Percentiles rank a stretch among this genome's conserved stretches.
Conservation (phyloP, 2,329 filamentous ascomycete species). For the Apiospora koreana region DNA sequence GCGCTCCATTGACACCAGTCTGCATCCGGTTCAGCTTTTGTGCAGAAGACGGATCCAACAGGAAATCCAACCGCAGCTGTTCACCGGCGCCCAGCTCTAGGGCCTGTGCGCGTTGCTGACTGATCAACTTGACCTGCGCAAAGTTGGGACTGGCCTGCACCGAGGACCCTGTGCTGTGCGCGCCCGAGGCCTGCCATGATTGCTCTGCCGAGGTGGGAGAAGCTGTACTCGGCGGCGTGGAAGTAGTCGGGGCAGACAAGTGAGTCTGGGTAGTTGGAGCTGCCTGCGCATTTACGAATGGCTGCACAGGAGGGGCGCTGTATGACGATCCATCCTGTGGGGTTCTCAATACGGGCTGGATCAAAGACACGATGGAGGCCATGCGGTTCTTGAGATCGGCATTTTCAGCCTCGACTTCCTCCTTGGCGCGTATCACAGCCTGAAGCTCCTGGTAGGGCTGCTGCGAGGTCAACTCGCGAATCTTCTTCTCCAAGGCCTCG, state of each 20-base stretch:
- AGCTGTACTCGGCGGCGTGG: constrained; percentile 40
- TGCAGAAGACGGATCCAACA: constrained; percentile 57
- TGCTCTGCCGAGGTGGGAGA: constrained; percentile 37
- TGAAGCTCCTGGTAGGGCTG: constrained; percentile 85
- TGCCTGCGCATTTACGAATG: not conserved
- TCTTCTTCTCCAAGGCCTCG: constrained; percentile 70
- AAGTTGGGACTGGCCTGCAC: constrained; percentile 27
- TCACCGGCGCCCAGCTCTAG: constrained; percentile 62
- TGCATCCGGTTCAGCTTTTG: constrained; percentile 55
- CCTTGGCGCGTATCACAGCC: constrained; percentile 72
- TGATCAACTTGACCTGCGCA: constrained; percentile 35
- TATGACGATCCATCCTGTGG: constrained; percentile 27
- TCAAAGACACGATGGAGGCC: constrained; percentile 62
- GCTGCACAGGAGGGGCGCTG: not conserved
- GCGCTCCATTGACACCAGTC: constrained; percentile 49
- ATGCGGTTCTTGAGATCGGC: constrained; percentile 72
- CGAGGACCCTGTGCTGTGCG: constrained; percentile 17
- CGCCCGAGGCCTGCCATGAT: constrained; percentile 30
- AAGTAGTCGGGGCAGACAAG: constrained; percentile 31
- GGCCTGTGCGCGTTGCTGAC: constrained; percentile 55
- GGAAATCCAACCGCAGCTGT: constrained; percentile 71
- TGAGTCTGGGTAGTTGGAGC: constrained; percentile 16
- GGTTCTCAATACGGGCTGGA: constrained; percentile 56
- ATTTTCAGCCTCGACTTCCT: constrained; percentile 77
- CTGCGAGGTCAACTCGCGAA: constrained; percentile 75